A percentile compares a stretch with the other conserved stretches of the same genome.
Conservation (phyloP, 805 yeast genomes). For the Metschnikowia rubicola region DNA sequence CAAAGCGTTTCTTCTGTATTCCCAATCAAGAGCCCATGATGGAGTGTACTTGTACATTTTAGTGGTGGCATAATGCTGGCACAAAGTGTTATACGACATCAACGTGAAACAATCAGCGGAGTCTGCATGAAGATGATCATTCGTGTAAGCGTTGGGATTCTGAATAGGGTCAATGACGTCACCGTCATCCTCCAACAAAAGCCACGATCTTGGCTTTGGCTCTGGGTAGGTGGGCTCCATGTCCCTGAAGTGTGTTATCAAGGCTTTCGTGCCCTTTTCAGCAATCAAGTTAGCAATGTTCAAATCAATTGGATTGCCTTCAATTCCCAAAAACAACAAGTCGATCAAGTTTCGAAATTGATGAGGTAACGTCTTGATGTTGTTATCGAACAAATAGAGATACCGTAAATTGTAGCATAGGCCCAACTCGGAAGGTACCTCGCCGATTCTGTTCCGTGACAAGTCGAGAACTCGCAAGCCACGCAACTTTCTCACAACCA, state of each 20-base stretch:
- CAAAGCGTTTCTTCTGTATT: slow-evolving; percentile 74
- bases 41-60: slow-evolving; percentile 93
- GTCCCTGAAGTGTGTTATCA: slow-evolving; percentile 79
- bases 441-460: slow-evolving; percentile 68
- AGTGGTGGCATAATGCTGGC: slow-evolving; percentile 93
- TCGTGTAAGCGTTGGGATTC: slow-evolving; percentile 31
- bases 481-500: slow-evolving; percentile 60
- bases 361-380: slow-evolving; percentile 68
- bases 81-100: slow-evolving; percentile 84
- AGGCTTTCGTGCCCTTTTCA: slow-evolving; percentile 79
- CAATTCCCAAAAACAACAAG: slow-evolving; percentile 83
- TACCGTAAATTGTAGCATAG: slow-evolving; percentile 74
- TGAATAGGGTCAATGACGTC: slow-evolving; percentile 44
- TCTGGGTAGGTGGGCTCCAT: slow-evolving; percentile 63
- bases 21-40: slow-evolving; percentile 96
- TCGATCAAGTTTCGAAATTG: slow-evolving; percentile 85
- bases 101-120: slow-evolving; percentile 56
- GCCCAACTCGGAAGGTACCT: slow-evolving; percentile 84
- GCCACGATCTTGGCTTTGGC: slow-evolving; percentile 80
- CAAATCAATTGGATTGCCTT: slow-evolving; percentile 83
- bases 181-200: slow-evolving; percentile 73
- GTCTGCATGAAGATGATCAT: slow-evolving; percentile 25
- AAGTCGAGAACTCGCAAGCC: slow-evolving; percentile 81
- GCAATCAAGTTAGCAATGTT: slow-evolving; percentile 64
- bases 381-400: slow-evolving; percentile 84